Evolutionary conservation across 345 rosid species (phyloP), one percentile per base, ranked within the genome.

Genomic region (Linum trigynum): DNA sequence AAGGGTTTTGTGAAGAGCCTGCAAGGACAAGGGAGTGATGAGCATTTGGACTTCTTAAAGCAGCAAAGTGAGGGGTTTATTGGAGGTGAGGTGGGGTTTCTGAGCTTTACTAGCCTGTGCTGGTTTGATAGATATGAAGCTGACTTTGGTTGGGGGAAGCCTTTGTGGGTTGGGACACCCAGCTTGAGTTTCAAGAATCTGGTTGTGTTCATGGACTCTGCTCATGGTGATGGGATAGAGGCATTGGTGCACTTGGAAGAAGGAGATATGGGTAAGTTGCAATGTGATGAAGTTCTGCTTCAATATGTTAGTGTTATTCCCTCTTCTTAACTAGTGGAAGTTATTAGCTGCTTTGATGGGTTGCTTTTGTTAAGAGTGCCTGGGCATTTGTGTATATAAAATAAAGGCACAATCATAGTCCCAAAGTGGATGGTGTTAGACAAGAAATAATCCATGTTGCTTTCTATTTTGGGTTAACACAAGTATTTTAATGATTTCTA

Each of bases 61-160:
- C 74, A 63, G 15, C 67, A 57, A 6, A 5, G 53, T 7, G 66
- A 66, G 11, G 66, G 55, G 0, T 1, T 69, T 58, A 45, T 45
- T 3, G 72, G 35, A 35, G 79, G 84, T 8, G 80, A 76, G 64
- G 17, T 65, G 9, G 65, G 4, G 15, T n/a, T 0, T 9, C 56
- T 61, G 16, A 38, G 11, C 55, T 73, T 71, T 51, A 50, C 82
- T 8, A 83, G 87, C 53, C 58, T 83, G 78, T 81, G 85, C 57
- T 58, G 63, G 53, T 77, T 79, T 61, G 80, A 77, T 11, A 39
- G 75, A 39, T 81, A 79, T 36, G 80, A 81, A 63, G 77, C 78
- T 7, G 83, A 83, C 43, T 81, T 83, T 32, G 80, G 83, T 35
- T 79, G 83, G 87, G 40, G 55, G 32, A 23, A 23, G 32, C 32